Percentiles rank a stretch among this genome's conserved stretches.
Conservation (phyloP, 495 filamentous ascomycete species). For the Pseudotulostoma volvatum region DNA sequence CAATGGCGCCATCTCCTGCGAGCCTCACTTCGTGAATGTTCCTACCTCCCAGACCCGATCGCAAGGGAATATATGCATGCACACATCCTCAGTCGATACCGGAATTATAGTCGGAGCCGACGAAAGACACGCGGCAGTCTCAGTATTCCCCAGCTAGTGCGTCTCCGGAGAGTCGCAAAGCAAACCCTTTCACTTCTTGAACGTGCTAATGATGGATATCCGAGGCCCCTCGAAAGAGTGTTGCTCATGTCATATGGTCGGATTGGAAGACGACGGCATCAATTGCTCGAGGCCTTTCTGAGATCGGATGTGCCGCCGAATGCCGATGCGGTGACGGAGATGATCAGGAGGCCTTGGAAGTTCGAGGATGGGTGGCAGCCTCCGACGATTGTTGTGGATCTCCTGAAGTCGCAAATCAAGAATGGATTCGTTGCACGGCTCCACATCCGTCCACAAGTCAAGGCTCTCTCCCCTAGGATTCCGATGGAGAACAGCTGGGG, state of each 20-base stretch:
- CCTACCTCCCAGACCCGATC: conserved; percentile 64
- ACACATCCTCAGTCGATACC: conserved; percentile 43
- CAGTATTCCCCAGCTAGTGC: conserved; percentile 4
- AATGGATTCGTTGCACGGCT: conserved; percentile 10
- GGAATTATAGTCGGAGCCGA: conserved; percentile 8
- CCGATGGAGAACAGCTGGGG: conserved; percentile 50
- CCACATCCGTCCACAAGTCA: conserved; percentile 16
- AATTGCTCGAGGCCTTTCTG: conserved; percentile 38
- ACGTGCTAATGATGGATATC: conserved; percentile 50
- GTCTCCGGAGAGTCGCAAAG: conserved; percentile 13
- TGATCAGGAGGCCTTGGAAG: conserved; percentile 6
- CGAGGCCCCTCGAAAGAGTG: conserved; percentile 43
- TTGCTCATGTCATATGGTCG: conserved; percentile 59
- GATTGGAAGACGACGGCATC: conserved; percentile 46
- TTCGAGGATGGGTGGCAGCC: conserved; percentile 24
- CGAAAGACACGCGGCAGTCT: conserved; percentile 1
- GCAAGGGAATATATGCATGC: conserved; percentile 43
- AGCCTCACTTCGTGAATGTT: conserved; percentile 64
- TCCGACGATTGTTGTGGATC: conserved; percentile 14
- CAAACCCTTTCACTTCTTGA: conserved; percentile 23
- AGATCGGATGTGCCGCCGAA: conserved; percentile 16
- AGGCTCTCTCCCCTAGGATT: conserved; percentile 31
- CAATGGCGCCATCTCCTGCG: conserved; percentile 52
- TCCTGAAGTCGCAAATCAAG: conserved; percentile 24
- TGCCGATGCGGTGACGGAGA: conserved; percentile 10